Percentiles rank a stretch among this genome's conserved stretches.
Conservation (phyloP, 2,329 filamentous ascomycete species). For the Ilyonectria mors-panacis region DNA sequence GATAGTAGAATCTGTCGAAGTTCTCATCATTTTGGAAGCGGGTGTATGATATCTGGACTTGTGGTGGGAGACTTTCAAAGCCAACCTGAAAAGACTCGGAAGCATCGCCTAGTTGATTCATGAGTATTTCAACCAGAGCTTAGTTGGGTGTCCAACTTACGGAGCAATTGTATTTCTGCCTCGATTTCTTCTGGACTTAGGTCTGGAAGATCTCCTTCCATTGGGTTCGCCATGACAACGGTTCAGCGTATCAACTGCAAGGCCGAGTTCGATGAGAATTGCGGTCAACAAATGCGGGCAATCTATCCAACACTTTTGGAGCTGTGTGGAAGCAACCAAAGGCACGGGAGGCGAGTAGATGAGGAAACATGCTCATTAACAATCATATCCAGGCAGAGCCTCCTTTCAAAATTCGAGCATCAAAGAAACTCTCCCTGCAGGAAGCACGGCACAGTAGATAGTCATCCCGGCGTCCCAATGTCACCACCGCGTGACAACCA, state of each 20-base stretch:
- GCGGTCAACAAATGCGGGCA: neutral
- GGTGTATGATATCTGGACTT: slow-evolving; percentile 29
- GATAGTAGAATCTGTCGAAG: slow-evolving; percentile 22
- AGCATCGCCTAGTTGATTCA: slow-evolving; percentile 26
- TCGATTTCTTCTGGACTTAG: neutral
- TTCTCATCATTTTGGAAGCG: slow-evolving; percentile 26
- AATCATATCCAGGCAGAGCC: neutral
- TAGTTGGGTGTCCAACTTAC: neutral
- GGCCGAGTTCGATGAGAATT: neutral
- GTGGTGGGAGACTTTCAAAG: slow-evolving; percentile 34
- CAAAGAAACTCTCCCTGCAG: slow-evolving; percentile 20
- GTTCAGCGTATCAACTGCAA: neutral
- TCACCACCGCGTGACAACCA: slow-evolving; percentile 17
- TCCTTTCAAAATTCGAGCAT: neutral
- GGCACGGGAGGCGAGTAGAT: neutral
- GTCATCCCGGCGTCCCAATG: slow-evolving; percentile 18
- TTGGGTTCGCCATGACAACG: slow-evolving; percentile 27
- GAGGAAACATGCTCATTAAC: slow-evolving; percentile 16
- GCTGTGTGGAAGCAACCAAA: neutral
- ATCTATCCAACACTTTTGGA: neutral
- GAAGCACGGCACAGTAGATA: slow-evolving; percentile 23
- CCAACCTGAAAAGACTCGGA: slow-evolving; percentile 25
- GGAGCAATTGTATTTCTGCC: neutral
- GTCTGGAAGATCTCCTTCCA: slow-evolving; percentile 11
- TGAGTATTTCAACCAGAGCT: slow-evolving; percentile 14